phyloP scores from a whole-genome alignment of 768 basidiomycete genomes.

The Lactifluus volemus region DNA sequence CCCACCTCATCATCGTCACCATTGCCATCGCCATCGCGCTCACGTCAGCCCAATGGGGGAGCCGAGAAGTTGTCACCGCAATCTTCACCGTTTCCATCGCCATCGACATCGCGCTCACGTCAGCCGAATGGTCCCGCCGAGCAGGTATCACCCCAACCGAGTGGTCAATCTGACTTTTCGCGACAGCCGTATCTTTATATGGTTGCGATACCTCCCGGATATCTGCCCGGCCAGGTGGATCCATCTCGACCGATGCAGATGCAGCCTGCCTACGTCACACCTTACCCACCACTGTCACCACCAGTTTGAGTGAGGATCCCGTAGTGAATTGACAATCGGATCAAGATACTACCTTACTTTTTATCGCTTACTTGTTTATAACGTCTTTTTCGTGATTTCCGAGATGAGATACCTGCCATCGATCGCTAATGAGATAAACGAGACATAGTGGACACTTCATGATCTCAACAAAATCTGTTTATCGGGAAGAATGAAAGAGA shows the following conservation, averaged over 20 bases:
- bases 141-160: conserved; percentile 3
- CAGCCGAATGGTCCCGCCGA: background rate
- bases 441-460: too few relatives aligned
- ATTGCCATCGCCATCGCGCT: background rate
- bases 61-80: background rate
- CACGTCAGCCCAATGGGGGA: background rate
- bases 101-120: background rate
- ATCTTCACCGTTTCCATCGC: background rate
- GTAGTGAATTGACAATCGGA: too few relatives aligned
- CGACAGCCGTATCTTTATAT: conserved; percentile 14
- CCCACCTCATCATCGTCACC: background rate
- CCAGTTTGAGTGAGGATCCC: too few relatives aligned
- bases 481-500: too few relatives aligned
- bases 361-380: too few relatives aligned
- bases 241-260: conserved; percentile 2
- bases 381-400: too few relatives aligned
- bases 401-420: too few relatives aligned
- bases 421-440: too few relatives aligned
- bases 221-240: background rate
- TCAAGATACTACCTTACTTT: too few relatives aligned
- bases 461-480: too few relatives aligned
- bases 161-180: background rate
- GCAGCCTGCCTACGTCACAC: background rate
- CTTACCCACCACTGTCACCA: background rate
- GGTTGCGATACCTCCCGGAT: conserved; percentile 14